phyloP scores from a whole-genome alignment of 2,329 filamentous ascomycete species.

The Fusarium staphyleae region DNA sequence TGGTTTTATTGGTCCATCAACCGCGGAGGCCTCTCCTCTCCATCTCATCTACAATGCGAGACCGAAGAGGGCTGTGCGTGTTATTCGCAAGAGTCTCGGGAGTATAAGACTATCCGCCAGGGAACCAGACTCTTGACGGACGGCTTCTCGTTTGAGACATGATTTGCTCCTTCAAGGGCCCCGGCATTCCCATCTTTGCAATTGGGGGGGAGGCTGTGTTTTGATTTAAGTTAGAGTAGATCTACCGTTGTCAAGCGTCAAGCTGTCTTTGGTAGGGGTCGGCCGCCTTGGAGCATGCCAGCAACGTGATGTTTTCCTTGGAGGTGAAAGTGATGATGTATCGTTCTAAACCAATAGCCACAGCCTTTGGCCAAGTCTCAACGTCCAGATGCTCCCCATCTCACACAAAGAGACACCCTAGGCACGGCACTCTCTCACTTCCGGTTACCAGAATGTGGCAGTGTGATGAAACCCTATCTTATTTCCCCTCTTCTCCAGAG shows the following conservation, averaged over 20 bases:
- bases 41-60: too few relatives aligned
- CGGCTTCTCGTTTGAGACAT: slow-evolving; percentile 5
- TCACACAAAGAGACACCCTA: too few relatives aligned
- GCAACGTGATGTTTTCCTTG: not conserved
- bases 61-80: too few relatives aligned
- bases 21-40: too few relatives aligned
- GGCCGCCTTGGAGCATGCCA: slow-evolving; percentile 6
- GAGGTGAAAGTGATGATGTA: too few relatives aligned
- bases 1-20: too few relatives aligned
- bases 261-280: not conserved
- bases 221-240: not conserved
- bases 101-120: slow-evolving; percentile 14
- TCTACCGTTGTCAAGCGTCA: not conserved
- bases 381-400: too few relatives aligned
- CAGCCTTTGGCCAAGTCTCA: too few relatives aligned
- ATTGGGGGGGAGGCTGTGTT: not conserved
- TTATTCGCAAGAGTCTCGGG: too few relatives aligned
- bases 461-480: slow-evolving; percentile 28
- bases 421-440: not conserved
- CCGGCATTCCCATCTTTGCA: slow-evolving; percentile 6
- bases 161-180: not conserved
- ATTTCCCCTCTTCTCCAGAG: not conserved
- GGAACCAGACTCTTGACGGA: slow-evolving; percentile 1
- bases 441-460: slow-evolving; percentile 17
- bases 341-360: too few relatives aligned